phyloP scores from a whole-genome alignment of 148 eudicot genomes.

The Rhododendron kiyosumense region DNA sequence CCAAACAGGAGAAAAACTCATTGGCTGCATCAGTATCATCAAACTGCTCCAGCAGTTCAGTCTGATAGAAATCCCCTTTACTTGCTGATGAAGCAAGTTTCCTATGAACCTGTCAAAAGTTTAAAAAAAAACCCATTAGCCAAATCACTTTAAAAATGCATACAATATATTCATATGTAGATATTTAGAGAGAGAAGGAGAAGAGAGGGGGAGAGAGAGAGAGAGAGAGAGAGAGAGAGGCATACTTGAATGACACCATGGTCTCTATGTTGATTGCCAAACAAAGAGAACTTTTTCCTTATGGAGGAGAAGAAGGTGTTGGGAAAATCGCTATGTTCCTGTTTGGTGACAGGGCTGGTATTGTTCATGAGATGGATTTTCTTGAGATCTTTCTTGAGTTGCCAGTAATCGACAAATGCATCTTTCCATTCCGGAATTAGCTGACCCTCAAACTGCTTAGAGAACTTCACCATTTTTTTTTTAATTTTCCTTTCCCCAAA shows the following conservation, averaged over 20 bases:
- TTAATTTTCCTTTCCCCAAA: not conserved
- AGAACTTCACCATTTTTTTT: slow-evolving; percentile 1
- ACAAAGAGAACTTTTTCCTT: slow-evolving; percentile 37
- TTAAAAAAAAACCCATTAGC: slow-evolving; percentile 10
- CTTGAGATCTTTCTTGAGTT: slow-evolving; percentile 74
- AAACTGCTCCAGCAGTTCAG: slow-evolving; percentile 80
- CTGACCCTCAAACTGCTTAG: slow-evolving; percentile 80
- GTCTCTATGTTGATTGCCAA: slow-evolving; percentile 39
- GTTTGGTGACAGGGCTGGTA: slow-evolving; percentile 19
- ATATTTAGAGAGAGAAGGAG: not conserved
- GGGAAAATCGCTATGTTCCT: slow-evolving; percentile 23
- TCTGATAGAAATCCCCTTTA: slow-evolving; percentile 63
- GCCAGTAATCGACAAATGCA: slow-evolving; percentile 83
- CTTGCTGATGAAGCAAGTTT: slow-evolving; percentile 61
- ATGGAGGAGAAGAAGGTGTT: slow-evolving; percentile 43
- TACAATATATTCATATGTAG: too few species aligned
- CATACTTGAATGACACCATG: slow-evolving; percentile 65
- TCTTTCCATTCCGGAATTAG: slow-evolving; percentile 97
- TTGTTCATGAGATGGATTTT: slow-evolving; percentile 41
- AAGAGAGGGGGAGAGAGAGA: not conserved
- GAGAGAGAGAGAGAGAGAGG: slow-evolving; percentile 14
- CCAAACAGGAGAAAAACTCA: slow-evolving; percentile 73
- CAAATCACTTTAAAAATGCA: slow-evolving; percentile 4
- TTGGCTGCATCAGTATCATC: slow-evolving; percentile 59
- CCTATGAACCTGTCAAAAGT: slow-evolving; percentile 51